Conservation (phyloP, 2,329 filamentous ascomycete species). For the Penicillium sp. region DNA sequence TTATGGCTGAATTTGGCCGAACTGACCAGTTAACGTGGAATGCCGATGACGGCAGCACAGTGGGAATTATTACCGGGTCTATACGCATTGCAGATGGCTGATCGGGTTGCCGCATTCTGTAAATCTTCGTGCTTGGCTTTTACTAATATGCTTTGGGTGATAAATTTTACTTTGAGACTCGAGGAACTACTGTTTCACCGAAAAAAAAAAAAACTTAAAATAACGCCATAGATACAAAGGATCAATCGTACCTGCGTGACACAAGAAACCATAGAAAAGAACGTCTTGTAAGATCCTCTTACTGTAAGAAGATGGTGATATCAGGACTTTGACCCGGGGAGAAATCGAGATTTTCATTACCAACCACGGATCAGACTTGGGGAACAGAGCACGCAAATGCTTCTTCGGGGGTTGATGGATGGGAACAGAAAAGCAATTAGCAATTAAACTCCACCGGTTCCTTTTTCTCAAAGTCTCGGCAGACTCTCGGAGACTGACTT, state of each 20-base stretch:
- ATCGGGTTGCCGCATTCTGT: not conserved
- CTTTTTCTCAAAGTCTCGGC: slow-evolving; percentile 5
- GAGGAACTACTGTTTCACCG: not conserved
- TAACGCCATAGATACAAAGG: not conserved
- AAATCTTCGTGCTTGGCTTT: not conserved
- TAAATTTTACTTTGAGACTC: not conserved
- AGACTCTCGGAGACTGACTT: not conserved
- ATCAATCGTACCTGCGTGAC: not conserved
- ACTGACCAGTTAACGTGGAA: not conserved
- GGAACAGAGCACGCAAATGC: not conserved
- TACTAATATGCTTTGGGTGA: not conserved
- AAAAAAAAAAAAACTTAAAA: not conserved
- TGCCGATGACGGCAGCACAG: not conserved
- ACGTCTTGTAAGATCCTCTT: not conserved
- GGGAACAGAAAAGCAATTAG: slow-evolving; percentile 7
- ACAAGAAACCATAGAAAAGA: too few species aligned
- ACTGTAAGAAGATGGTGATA: not conserved
- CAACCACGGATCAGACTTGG: not conserved
- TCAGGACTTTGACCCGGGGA: not conserved
- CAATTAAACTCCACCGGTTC: slow-evolving; percentile 12
- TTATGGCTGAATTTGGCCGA: too few species aligned
- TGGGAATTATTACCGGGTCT: not conserved
- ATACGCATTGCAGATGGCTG: slow-evolving; percentile 5
- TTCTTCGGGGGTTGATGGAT: not conserved
- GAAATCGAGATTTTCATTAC: not conserved